These are phyloP conservation scores for Ensete ventricosum DNA, from an alignment of 176 grass and related monocot species.

Conservation along the genomic window DNA sequence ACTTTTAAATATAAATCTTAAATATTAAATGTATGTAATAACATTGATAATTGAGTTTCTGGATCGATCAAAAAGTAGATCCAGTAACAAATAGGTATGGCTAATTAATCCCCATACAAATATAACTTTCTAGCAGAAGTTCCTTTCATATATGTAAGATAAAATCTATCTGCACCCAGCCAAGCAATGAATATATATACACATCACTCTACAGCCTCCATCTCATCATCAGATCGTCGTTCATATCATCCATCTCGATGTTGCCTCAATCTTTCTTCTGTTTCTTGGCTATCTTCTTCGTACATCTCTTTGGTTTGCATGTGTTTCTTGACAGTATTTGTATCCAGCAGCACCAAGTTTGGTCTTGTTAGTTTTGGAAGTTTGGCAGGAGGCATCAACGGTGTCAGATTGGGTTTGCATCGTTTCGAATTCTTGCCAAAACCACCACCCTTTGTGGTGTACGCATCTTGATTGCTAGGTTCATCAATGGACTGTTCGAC, in stretches of 20 bases:
- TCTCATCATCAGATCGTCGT: background rate
- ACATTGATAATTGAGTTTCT: too few relatives aligned
- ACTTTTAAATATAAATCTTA: too few relatives aligned
- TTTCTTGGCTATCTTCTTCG: slow-evolving; percentile 65
- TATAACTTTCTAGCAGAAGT: too few relatives aligned
- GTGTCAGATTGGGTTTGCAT: slow-evolving; percentile 24
- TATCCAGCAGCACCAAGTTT: slow-evolving; percentile 8
- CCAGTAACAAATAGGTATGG: too few relatives aligned
- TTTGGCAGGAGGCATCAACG: slow-evolving; percentile 26
- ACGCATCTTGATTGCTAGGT: slow-evolving; percentile 26
- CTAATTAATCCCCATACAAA: too few relatives aligned
- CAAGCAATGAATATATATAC: background rate
- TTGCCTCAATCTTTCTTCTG: slow-evolving; percentile 50
- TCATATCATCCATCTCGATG: slow-evolving; percentile 14
- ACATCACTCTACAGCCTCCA: slow-evolving; percentile 29
- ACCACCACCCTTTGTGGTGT: slow-evolving; percentile 27
- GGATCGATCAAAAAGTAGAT: too few relatives aligned
- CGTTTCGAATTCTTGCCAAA: slow-evolving; percentile 33
- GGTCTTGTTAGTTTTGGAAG: slow-evolving; percentile 26
- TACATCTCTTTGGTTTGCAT: slow-evolving; percentile 40
- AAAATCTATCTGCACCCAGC: background rate
- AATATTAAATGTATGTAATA: too few relatives aligned
- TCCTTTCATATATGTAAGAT: too few relatives aligned
- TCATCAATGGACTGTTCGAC: slow-evolving; percentile 21
- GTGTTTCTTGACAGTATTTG: slow-evolving; percentile 28